phyloP scores from a whole-genome alignment of 2,329 filamentous ascomycete genomes.

The Leptographium radiaticola region DNA sequence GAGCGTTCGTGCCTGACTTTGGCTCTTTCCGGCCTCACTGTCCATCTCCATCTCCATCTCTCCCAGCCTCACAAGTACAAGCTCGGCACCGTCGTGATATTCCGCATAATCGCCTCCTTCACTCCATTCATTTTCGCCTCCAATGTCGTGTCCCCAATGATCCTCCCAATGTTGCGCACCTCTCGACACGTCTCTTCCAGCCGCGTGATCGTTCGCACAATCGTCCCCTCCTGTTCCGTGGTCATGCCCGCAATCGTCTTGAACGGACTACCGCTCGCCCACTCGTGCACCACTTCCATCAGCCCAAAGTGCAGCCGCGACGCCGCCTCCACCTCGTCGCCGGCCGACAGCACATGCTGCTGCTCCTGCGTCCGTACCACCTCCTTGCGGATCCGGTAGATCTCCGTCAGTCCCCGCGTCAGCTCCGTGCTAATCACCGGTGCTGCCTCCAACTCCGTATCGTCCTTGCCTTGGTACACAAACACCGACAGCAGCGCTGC shows the following conservation, averaged over 20 bases:
- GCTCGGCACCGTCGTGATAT: slow-evolving; percentile 81
- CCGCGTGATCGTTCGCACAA: slow-evolving; percentile 86
- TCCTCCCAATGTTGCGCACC: slow-evolving; percentile 90
- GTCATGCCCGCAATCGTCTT: slow-evolving; percentile 94
- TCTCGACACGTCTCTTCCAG: slow-evolving; percentile 94
- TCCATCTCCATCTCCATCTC: neutral
- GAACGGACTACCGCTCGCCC: slow-evolving; percentile 96
- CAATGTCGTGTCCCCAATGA: slow-evolving; percentile 85
- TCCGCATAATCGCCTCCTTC: slow-evolving; percentile 94
- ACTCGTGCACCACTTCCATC: slow-evolving; percentile 97
- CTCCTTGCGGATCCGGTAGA: slow-evolving; percentile 82
- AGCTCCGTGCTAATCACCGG: slow-evolving; percentile 73
- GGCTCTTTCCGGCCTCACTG: too few relatives aligned
- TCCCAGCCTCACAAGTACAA: slow-evolving; percentile 57
- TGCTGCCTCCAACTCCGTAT: slow-evolving; percentile 48
- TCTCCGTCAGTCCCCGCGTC: slow-evolving; percentile 70
- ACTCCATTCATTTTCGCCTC: slow-evolving; percentile 96
- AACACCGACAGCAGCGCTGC: slow-evolving; percentile 87
- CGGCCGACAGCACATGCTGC: slow-evolving; percentile 82
- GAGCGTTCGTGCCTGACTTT: too few relatives aligned
- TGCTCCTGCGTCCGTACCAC: slow-evolving; percentile 81
- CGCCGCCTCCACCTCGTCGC: slow-evolving; percentile 84
- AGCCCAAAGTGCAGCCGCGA: slow-evolving; percentile 80
- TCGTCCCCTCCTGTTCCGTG: slow-evolving; percentile 92
- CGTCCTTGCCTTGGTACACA: slow-evolving; percentile 83